Evolutionary conservation across 2,329 filamentous ascomycete species (phyloP).

Genomic region (Aspergillus quadrilineatus): DNA sequence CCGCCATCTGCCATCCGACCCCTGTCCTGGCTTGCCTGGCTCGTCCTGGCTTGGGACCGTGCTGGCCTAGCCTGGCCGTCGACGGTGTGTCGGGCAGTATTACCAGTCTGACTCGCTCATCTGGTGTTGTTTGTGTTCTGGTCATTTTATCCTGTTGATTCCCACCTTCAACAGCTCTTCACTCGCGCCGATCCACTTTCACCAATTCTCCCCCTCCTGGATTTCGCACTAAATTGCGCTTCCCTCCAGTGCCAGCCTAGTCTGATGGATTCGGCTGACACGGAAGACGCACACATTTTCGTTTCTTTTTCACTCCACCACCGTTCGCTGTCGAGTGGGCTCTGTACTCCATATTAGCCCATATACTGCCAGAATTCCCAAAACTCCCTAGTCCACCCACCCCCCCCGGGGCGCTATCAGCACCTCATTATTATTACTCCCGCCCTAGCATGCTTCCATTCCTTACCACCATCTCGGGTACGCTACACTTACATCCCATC

Average conservation of each 20-base stretch:
- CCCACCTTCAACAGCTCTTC: too few species aligned
- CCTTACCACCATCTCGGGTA: conserved; percentile 19
- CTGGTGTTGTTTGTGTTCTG: not conserved
- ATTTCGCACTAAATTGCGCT: not conserved
- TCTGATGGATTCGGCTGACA: not conserved
- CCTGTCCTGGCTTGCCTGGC: not conserved
- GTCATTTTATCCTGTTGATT: not conserved
- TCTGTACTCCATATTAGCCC: too few species aligned
- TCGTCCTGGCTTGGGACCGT: not conserved
- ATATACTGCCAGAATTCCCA: not conserved
- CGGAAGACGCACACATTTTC: not conserved
- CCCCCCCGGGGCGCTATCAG: conserved; percentile 4
- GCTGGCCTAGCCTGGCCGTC: not conserved
- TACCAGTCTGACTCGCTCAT: not conserved
- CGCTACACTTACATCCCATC: not conserved
- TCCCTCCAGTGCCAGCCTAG: too few species aligned
- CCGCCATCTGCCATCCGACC: not conserved
- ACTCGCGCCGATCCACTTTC: not conserved
- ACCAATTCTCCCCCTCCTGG: not conserved
- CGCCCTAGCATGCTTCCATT: conserved; percentile 6
- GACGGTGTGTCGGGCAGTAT: not conserved
- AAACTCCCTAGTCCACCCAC: too few species aligned
- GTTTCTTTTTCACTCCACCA: not conserved
- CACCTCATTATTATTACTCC: conserved; percentile 4
- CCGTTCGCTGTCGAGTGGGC: too few species aligned